Conservation (phyloP, 306 rosid genomes). For the Vigna unguiculata region DNA sequence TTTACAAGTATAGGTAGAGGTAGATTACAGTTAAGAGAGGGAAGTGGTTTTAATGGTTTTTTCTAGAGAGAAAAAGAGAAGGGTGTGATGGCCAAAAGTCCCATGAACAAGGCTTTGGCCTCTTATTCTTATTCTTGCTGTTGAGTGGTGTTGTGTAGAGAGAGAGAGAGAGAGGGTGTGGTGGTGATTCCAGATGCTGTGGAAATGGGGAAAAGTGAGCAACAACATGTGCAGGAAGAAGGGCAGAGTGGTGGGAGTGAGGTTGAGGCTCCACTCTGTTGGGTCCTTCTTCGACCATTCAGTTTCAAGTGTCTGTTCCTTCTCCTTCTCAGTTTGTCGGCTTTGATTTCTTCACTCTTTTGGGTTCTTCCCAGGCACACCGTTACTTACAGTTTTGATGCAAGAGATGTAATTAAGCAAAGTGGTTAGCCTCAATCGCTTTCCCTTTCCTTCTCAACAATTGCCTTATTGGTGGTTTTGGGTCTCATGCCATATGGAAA, state of each 20-base stretch:
- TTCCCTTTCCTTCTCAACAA: not conserved
- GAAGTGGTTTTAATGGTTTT: slow-evolving; percentile 33
- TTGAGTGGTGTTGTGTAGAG: not conserved
- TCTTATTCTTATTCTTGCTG: slow-evolving; percentile 6
- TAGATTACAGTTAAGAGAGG: slow-evolving; percentile 1
- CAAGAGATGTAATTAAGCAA: slow-evolving; percentile 63
- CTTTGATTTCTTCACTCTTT: slow-evolving; percentile 75
- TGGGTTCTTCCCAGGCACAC: slow-evolving; percentile 75
- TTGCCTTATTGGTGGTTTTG: not conserved
- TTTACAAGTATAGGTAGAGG: slow-evolving; percentile 21
- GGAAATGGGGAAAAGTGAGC: slow-evolving; percentile 55
- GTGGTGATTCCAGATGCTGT: slow-evolving; percentile 54
- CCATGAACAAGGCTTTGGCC: slow-evolving; percentile 48
- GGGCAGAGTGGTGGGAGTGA: slow-evolving; percentile 22
- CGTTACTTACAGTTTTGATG: slow-evolving; percentile 57
- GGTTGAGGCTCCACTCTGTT: slow-evolving; percentile 37
- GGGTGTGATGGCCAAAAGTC: slow-evolving; percentile 4
- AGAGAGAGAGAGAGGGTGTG: slow-evolving; percentile 38
- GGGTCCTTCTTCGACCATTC: slow-evolving; percentile 48
- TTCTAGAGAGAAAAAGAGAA: slow-evolving; percentile 36
- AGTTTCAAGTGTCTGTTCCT: slow-evolving; percentile 79
- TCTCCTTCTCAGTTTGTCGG: slow-evolving; percentile 62
- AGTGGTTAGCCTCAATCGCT: slow-evolving; percentile 55
- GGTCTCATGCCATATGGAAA: not conserved
- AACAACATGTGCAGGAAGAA: slow-evolving; percentile 39